A percentile compares a stretch with the other conserved stretches of the same genome.
phyloP scores from a whole-genome alignment of 345 rosid genomes.

The Pugionium cornutum region DNA sequence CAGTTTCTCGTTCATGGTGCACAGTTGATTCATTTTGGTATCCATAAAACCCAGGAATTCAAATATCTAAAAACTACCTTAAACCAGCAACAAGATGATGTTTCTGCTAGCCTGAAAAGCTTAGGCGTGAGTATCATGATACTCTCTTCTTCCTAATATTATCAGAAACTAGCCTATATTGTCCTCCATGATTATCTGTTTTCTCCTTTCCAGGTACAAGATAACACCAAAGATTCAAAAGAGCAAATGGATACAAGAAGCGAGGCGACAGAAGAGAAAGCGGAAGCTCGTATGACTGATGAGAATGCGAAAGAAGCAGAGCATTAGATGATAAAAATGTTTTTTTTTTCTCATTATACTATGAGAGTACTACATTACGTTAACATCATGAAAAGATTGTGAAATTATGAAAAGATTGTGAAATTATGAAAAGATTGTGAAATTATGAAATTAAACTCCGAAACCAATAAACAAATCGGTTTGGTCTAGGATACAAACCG shows the following conservation, averaged over 20 bases:
- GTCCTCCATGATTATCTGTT: constrained; percentile 8
- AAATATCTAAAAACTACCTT: constrained; percentile 70
- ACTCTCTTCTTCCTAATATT: constrained; percentile 5
- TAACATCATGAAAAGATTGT: no score
- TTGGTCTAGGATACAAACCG: background rate
- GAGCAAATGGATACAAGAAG: constrained; percentile 38
- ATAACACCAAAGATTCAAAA: constrained; percentile 47
- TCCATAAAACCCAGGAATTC: constrained; percentile 53
- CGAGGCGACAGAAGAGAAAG: constrained; percentile 43
- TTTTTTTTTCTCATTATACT: background rate
- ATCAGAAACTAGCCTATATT: background rate
- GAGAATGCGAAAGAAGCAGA: constrained; percentile 37
- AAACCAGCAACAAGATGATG: constrained; percentile 86
- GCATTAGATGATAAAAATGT: constrained; percentile 30
- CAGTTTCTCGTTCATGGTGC: constrained; percentile 3
- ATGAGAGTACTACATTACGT: no score
- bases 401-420: background rate
- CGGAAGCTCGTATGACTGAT: constrained; percentile 29
- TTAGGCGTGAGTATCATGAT: constrained; percentile 54
- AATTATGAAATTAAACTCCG: background rate
- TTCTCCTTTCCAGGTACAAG: constrained; percentile 56
- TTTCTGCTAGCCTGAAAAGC: constrained; percentile 59
- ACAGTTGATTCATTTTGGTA: background rate
- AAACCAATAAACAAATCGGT: background rate
- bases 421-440: background rate